Evolutionary conservation across 2,329 filamentous ascomycete genomes (phyloP).

Genomic region (Curvularia spicifera): DNA sequence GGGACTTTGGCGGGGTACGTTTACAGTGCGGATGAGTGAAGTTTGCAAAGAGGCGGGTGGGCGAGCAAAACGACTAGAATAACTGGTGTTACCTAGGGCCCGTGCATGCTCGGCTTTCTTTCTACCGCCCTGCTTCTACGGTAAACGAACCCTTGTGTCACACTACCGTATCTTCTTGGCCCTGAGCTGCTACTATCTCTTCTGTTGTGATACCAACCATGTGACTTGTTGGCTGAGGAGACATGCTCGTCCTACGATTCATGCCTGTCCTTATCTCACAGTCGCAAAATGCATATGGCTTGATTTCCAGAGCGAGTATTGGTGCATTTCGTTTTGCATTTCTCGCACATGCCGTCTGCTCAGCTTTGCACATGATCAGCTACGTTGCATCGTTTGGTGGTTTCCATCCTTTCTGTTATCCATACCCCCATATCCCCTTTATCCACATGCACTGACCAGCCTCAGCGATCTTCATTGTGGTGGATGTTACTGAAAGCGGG

Average conservation of each 20-base stretch:
- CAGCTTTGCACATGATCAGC: background rate
- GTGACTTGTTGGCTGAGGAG: background rate
- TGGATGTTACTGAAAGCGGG: background rate
- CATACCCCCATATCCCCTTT: background rate
- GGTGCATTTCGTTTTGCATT: background rate
- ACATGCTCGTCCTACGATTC: background rate
- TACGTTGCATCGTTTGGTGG: background rate
- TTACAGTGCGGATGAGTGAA: background rate
- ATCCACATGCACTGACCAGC: background rate
- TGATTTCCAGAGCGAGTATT: background rate
- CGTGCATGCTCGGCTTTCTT: slow-evolving; percentile 1
- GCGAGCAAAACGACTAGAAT: background rate
- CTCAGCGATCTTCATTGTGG: background rate
- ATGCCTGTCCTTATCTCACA: background rate
- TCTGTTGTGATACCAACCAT: background rate
- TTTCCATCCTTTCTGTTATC: background rate
- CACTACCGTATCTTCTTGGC: background rate
- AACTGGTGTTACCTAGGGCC: background rate
- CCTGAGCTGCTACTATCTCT: background rate
- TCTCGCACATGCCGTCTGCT: background rate
- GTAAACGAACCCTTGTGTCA: background rate
- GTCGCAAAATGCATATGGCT: background rate
- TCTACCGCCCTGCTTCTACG: background rate
- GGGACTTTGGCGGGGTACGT: background rate
- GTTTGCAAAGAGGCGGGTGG: background rate